Conservation (phyloP, 1,284 basidiomycete species). For the Apiotrichum laibachii region DNA sequence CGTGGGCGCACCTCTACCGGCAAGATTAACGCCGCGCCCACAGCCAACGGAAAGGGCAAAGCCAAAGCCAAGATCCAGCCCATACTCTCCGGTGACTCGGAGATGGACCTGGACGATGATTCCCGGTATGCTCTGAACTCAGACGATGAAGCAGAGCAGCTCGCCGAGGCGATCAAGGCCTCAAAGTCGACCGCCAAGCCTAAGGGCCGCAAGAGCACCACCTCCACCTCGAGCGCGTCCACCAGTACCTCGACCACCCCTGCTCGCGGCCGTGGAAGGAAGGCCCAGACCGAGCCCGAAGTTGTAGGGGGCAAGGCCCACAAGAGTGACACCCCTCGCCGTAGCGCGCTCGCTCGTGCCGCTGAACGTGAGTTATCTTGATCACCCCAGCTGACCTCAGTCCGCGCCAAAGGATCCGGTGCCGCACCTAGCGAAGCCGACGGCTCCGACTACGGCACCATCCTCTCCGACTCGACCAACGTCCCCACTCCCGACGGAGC, state of each 20-base stretch:
- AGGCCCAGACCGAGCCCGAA: conserved; percentile 4
- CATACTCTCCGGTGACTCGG: not conserved
- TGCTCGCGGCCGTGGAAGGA: not conserved
- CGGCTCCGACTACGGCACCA: not conserved
- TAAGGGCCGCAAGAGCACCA: not conserved
- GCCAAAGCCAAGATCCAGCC: conserved; percentile 15
- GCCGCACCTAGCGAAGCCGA: not conserved
- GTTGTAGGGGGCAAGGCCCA: conserved; percentile 14
- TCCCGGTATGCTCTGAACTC: conserved; percentile 31
- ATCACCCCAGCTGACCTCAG: not conserved
- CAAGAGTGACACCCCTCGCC: conserved; percentile 17
- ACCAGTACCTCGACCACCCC: conserved; percentile 1
- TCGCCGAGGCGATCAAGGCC: conserved; percentile 22
- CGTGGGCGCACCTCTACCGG: not conserved
- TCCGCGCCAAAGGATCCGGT: not conserved
- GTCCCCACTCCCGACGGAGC: not conserved
- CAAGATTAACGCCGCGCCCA: conserved; percentile 9
- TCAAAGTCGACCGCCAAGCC: conserved; percentile 5
- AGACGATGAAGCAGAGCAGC: conserved; percentile 32
- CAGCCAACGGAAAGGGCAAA: conserved; percentile 28
- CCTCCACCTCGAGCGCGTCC: too few species aligned
- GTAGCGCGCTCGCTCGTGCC: conserved; percentile 12
- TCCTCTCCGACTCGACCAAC: not conserved
- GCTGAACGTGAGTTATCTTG: conserved; percentile 13
- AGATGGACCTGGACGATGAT: not conserved